These are phyloP conservation scores for Carex arenaria DNA, from an alignment of 202 grass and related monocot genomes.

Conservation along the genomic window DNA sequence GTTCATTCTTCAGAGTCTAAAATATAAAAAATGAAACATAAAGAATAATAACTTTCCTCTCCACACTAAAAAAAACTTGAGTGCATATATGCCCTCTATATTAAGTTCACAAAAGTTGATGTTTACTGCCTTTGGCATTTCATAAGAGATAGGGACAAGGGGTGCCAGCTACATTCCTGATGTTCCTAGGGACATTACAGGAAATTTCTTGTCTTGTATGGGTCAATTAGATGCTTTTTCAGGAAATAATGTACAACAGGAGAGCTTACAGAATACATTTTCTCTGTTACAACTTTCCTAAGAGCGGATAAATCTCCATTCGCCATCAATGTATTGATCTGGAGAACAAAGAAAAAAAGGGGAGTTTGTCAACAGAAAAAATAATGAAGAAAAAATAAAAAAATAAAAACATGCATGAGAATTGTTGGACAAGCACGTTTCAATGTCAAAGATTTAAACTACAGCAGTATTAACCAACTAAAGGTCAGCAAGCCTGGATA, in stretches of 20 bases:
- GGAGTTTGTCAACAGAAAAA: slow-evolving; percentile 2
- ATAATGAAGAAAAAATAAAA: background rate
- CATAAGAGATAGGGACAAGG: background rate
- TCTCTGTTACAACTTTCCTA: slow-evolving; percentile 76
- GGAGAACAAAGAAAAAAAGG: slow-evolving; percentile 24
- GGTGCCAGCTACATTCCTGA: background rate
- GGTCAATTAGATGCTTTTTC: slow-evolving; percentile 7
- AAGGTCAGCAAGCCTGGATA: background rate
- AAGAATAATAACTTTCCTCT: slow-evolving; percentile 19
- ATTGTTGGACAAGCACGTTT: slow-evolving; percentile 4
- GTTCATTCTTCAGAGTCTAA: slow-evolving; percentile 85
- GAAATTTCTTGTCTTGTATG: background rate
- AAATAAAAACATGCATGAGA: slow-evolving; percentile 9
- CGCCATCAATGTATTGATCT: slow-evolving; percentile 78
- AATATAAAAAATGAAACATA: slow-evolving; percentile 16
- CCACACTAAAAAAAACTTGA: background rate
- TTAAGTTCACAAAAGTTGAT: background rate
- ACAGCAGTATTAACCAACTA: background rate
- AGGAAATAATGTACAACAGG: slow-evolving; percentile 9
- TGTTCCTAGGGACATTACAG: background rate
- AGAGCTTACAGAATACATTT: slow-evolving; percentile 93
- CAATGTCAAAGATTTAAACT: background rate
- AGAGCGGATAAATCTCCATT: slow-evolving; percentile 68
- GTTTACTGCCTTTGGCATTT: background rate
- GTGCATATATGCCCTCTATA: background rate